Conservation (phyloP, 2,329 filamentous ascomycete species). For the Xylariaceae sp. region DNA sequence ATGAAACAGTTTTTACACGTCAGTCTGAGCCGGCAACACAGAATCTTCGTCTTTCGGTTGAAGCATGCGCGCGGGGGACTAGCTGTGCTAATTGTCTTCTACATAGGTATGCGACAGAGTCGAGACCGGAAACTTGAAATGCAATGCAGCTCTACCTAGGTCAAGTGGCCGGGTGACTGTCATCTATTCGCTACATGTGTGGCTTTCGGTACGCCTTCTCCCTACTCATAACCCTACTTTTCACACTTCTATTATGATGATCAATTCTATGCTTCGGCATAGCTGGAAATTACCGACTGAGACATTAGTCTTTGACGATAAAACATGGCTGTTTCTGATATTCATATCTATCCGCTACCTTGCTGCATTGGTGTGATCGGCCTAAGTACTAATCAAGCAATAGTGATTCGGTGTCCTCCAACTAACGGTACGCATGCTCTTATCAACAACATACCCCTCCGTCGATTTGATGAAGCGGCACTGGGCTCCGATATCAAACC, state of each 20-base stretch:
- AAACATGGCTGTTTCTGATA: slow-evolving; percentile 84
- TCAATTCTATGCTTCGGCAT: slow-evolving; percentile 68
- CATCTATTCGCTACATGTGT: neutral
- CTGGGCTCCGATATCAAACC: slow-evolving; percentile 82
- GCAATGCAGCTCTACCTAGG: neutral
- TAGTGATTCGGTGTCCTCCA: neutral
- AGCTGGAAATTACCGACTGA: slow-evolving; percentile 99
- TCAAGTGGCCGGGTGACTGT: slow-evolving; percentile 5
- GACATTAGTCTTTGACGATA: slow-evolving; percentile 76
- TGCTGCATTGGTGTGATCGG: neutral
- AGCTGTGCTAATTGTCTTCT: slow-evolving; percentile 34
- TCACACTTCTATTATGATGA: slow-evolving; percentile 61
- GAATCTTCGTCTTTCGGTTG: neutral
- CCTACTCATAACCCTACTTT: neutral
- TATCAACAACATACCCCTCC: slow-evolving; percentile 21
- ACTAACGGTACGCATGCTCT: slow-evolving; percentile 41
- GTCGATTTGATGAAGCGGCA: slow-evolving; percentile 84
- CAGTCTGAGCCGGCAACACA: slow-evolving; percentile 74
- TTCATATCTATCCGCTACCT: neutral
- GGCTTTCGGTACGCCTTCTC: slow-evolving; percentile 26
- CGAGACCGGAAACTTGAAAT: neutral
- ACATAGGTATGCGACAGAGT: slow-evolving; percentile 17
- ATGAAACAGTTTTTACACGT: slow-evolving; percentile 93
- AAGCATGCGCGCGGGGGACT: slow-evolving; percentile 7
- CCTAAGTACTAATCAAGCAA: slow-evolving; percentile 37